These are phyloP conservation scores for Scheffersomyces stambukii DNA, from an alignment of 1,139 yeast genomes.

Conservation along the genomic window DNA sequence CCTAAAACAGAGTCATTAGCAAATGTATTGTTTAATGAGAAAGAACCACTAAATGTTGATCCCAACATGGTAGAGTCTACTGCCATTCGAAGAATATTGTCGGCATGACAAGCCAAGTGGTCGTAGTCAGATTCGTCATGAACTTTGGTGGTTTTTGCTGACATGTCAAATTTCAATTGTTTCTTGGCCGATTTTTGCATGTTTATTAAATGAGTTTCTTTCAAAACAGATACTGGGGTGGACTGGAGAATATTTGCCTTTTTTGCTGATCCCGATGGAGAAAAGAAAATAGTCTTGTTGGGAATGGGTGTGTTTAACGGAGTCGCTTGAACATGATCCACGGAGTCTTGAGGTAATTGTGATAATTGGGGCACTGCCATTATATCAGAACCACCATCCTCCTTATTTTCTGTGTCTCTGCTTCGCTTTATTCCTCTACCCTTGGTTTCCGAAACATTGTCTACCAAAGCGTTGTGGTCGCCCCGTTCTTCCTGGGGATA, in stretches of 20 bases:
- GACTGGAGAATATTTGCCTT: constrained; percentile 10
- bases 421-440: constrained; percentile 9
- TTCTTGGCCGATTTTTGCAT: constrained; percentile 11
- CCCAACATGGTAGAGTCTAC: constrained; percentile 48
- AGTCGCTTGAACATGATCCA: neutral
- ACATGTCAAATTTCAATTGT: constrained; percentile 18
- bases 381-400: constrained; percentile 2
- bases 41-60: constrained; percentile 31
- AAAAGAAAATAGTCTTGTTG: constrained; percentile 28
- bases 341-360: constrained; percentile 2
- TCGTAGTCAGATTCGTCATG: constrained; percentile 30
- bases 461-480: constrained; percentile 1
- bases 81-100: constrained; percentile 46
- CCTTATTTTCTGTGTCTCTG: constrained; percentile 8
- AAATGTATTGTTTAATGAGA: constrained; percentile 32
- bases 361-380: constrained; percentile 5
- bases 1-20: too few relatives aligned
- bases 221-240: constrained; percentile 23
- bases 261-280: constrained; percentile 25
- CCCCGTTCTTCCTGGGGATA: constrained; percentile 7
- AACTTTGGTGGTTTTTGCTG: constrained; percentile 7
- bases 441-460: neutral
- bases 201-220: constrained; percentile 11
- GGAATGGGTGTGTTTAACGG: constrained; percentile 25
- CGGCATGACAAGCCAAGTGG: constrained; percentile 47